Evolutionary conservation across 1,284 basidiomycete genomes (phyloP).

Genomic region (Mycosarcoma maydis): DNA sequence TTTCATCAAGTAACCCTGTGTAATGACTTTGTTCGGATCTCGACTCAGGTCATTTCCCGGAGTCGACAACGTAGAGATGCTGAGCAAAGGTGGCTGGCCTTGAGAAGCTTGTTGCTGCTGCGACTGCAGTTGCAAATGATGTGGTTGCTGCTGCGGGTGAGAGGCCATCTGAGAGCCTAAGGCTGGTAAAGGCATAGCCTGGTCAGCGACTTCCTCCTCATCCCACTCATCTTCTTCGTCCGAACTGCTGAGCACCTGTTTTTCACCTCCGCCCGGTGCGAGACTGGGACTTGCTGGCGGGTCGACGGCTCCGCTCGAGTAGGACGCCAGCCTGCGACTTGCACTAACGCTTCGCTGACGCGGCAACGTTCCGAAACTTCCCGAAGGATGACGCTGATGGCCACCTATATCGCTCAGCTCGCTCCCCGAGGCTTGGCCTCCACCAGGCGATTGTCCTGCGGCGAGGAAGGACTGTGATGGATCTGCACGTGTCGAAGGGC

Average conservation of each 20-base stretch:
- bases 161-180: constrained; percentile 22
- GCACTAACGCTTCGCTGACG: constrained; percentile 39
- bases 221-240: constrained; percentile 62
- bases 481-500: constrained; percentile 35
- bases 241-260: constrained; percentile 49
- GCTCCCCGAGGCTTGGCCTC: constrained; percentile 38
- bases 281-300: constrained; percentile 31
- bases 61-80: constrained; percentile 16
- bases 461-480: constrained; percentile 24
- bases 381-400: constrained; percentile 36
- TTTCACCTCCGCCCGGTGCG: constrained; percentile 10
- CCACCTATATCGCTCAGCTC: constrained; percentile 43
- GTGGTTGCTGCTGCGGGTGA: constrained; percentile 7
- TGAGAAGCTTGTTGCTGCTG: constrained; percentile 22
- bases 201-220: constrained; percentile 58
- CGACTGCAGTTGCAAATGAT: constrained; percentile 1
- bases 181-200: constrained; percentile 58
- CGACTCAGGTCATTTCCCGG: constrained; percentile 35
- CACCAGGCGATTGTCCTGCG: constrained; percentile 39
- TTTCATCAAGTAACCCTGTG: constrained; percentile 92
- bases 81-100: constrained; percentile 8
- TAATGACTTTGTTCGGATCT: constrained; percentile 62
- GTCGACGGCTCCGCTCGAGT: constrained; percentile 22
- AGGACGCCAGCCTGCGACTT: constrained; percentile 27
- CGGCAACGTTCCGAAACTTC: constrained; percentile 31